These are phyloP conservation scores for Xylaria telfairii DNA, from an alignment of 495 filamentous ascomycete species.

Conservation along the genomic window DNA sequence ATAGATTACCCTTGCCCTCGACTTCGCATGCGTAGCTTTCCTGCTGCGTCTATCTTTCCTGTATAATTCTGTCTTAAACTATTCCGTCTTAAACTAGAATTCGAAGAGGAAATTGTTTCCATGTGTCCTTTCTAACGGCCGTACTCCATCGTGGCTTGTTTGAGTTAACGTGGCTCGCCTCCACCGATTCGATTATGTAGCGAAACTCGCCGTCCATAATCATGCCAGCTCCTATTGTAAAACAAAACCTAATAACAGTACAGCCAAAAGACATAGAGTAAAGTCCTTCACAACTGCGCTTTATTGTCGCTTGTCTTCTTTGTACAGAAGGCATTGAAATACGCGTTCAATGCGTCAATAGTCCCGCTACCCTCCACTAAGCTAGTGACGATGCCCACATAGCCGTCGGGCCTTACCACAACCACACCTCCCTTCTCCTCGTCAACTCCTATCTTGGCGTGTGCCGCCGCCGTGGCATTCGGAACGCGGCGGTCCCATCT, in stretches of 20 bases:
- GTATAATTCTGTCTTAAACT: no score
- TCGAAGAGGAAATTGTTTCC: not conserved
- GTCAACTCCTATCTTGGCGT: slow-evolving; percentile 85
- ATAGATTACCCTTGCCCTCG: not conserved
- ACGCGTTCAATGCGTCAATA: slow-evolving; percentile 80
- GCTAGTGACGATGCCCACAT: slow-evolving; percentile 76
- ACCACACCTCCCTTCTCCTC: slow-evolving; percentile 76
- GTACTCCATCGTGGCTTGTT: not conserved
- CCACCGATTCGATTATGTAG: not conserved
- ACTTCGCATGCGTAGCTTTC: not conserved
- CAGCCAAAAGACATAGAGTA: not conserved
- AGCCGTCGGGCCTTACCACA: slow-evolving; percentile 84
- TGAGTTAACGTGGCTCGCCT: not conserved
- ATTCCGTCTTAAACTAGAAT: no score
- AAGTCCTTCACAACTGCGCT: slow-evolving; percentile 37
- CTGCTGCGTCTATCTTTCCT: not conserved
- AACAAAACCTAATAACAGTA: not conserved
- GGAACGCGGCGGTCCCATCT: slow-evolving; percentile 74
- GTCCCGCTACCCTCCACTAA: slow-evolving; percentile 78
- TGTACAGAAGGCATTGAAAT: slow-evolving; percentile 72
- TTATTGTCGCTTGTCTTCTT: slow-evolving; percentile 50
- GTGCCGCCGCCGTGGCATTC: slow-evolving; percentile 71
- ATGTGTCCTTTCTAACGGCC: not conserved
- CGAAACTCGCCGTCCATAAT: not conserved
- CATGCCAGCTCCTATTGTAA: not conserved